Base-by-base conservation (phyloP, 352 stramenopile species). In the Pseudoperonospora humuli region DNA sequence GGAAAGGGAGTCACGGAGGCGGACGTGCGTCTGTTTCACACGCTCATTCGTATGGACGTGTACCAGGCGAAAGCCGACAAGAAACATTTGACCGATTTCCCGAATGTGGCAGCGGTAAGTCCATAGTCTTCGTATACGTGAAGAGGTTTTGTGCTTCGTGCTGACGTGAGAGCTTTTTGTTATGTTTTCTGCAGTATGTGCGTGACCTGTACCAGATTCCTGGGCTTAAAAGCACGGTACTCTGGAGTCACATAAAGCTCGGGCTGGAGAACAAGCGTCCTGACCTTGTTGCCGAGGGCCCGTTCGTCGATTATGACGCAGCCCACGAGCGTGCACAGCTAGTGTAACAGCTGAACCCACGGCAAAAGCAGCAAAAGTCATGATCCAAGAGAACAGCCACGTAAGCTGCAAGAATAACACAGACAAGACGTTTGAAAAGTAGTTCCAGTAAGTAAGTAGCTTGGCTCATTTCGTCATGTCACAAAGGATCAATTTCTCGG, bases 181-280 rank as follows among this genome's bases (percentile, higher is more conserved):
- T 21, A 11, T 39, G 13, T 42, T 31, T 28, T 35, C 10, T 29
- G 5, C 14, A 65, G 62, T 74, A 74, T 33, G 21, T 70, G n/a
- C 54, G 51, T 5, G 63, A 73, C 25, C 64, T 96, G 29, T 97
- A 96, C 56, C 81, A 96, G 50, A 80, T 83, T 20, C 59, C 70
- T 15, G 80, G 52, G 2, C 57, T 96, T 20, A 48, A 73, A 20
- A 63, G 68, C n/a, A 82, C 75, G 3, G 65, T 95, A 11, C 60
- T 93, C 45, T 95, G 96, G 72, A 40, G 83, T n/a, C 84, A 97
- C 54, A 82, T 97, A 44, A 93, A 93, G 59, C 54, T 67, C 18
- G 75, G 93, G 51, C 91, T 95, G 55, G 95, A 72, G 59, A 80
- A 70, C 32, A 79, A 64, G 15, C 71, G 88, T 40, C 59, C 72